Percentiles rank a stretch among this genome's conserved stretches.
Evolutionary conservation across 352 stramenopile genomes (phyloP).

Genomic region (Pythium utonaiense): DNA sequence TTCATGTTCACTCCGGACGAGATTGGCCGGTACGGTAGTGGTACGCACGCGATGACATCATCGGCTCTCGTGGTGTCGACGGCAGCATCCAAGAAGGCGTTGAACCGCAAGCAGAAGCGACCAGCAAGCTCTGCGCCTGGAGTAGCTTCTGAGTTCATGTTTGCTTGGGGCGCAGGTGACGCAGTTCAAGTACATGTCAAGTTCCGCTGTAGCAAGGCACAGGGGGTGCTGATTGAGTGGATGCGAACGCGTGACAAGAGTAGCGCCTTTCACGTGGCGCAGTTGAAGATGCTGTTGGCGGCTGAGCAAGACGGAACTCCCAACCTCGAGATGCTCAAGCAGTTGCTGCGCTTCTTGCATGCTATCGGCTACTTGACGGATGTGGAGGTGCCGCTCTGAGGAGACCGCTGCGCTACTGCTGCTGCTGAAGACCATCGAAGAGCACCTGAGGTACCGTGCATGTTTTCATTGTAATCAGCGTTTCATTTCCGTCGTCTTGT

Average conservation of each 20-base stretch:
- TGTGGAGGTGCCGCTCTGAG: constrained; percentile 25
- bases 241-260: constrained; percentile 26
- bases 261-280: constrained; percentile 28
- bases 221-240: constrained; percentile 55
- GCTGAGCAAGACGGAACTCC: constrained; percentile 6
- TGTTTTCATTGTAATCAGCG: constrained; percentile 3
- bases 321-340: constrained; percentile 29
- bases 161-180: neutral
- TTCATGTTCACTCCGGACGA: constrained; percentile 37
- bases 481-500: neutral
- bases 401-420: neutral
- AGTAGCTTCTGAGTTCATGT: neutral
- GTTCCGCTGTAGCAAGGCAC: constrained; percentile 46
- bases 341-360: constrained; percentile 52
- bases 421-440: too few species aligned
- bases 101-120: constrained; percentile 40
- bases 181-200: constrained; percentile 36
- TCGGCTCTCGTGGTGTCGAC: neutral
- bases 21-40: constrained; percentile 18
- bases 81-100: constrained; percentile 23
- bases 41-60: neutral
- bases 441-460: too few species aligned
- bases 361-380: constrained; percentile 42
- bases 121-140: neutral
- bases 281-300: constrained; percentile 22